phyloP scores from a whole-genome alignment of 305 asterid genomes.

The Solanum hybrid region DNA sequence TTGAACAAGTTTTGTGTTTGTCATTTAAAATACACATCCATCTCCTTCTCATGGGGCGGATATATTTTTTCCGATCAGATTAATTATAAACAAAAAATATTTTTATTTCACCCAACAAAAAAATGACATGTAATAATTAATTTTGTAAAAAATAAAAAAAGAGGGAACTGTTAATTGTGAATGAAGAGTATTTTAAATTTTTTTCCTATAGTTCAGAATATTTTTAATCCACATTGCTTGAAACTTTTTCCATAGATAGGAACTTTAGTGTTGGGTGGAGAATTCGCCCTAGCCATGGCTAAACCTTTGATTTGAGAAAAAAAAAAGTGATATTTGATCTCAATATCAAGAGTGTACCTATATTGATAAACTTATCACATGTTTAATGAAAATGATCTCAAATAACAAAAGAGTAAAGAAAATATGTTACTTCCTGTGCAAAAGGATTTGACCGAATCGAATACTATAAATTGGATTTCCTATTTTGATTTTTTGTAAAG shows the following conservation, averaged over 20 bases:
- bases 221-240: not conserved
- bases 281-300: not conserved
- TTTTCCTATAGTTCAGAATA: not conserved
- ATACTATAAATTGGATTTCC: too few relatives aligned
- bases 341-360: not conserved
- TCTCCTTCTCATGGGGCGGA: not conserved
- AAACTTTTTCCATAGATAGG: not conserved
- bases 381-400: too few relatives aligned
- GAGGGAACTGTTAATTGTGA: not conserved
- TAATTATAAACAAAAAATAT: too few relatives aligned
- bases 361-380: too few relatives aligned
- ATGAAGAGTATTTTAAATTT: not conserved
- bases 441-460: too few relatives aligned
- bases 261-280: not conserved
- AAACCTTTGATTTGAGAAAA: not conserved
- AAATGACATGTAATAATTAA: not conserved
- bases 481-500: too few relatives aligned
- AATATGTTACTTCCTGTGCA: too few relatives aligned
- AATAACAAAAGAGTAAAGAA: too few relatives aligned
- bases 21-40: not conserved
- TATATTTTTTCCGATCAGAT: not conserved
- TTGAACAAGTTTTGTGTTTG: not conserved
- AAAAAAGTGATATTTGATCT: not conserved
- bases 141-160: too few relatives aligned
- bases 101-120: not conserved